Percentiles rank a stretch among this genome's conserved stretches.
Evolutionary conservation across 345 rosid genomes (phyloP).

Genomic region (Populus simonii): DNA sequence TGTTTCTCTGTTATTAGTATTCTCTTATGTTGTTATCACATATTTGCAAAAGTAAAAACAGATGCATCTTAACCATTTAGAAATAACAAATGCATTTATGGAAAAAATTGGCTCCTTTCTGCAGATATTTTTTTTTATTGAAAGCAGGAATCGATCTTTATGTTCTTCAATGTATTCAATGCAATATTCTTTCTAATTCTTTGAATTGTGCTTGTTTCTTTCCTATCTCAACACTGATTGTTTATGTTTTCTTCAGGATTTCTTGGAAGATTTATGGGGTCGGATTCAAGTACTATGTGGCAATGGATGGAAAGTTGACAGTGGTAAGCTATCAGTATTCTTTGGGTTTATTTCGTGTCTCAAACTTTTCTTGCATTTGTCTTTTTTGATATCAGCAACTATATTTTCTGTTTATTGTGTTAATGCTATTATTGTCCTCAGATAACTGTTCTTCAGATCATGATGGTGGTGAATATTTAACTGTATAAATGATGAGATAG

Average conservation of each 20-base stretch:
- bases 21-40: neutral
- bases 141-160: too few species aligned
- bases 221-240: neutral
- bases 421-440: neutral
- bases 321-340: slow-evolving; percentile 48
- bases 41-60: neutral
- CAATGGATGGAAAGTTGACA: slow-evolving; percentile 91
- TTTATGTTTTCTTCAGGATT: slow-evolving; percentile 56
- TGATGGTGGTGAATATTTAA: neutral
- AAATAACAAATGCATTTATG: neutral
- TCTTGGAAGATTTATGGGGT: slow-evolving; percentile 88
- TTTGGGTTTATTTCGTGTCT: neutral
- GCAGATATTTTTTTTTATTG: neutral
- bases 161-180: neutral
- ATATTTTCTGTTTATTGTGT: neutral
- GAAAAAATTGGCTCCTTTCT: neutral
- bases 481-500: neutral
- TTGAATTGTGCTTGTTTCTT: slow-evolving; percentile 1
- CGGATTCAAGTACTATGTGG: slow-evolving; percentile 66
- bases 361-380: neutral
- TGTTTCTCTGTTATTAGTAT: neutral
- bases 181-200: neutral
- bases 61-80: neutral
- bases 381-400: neutral
- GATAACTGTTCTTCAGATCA: neutral